Evolutionary conservation across 495 filamentous ascomycete genomes (phyloP).

Genomic region (Niebla homalea): DNA sequence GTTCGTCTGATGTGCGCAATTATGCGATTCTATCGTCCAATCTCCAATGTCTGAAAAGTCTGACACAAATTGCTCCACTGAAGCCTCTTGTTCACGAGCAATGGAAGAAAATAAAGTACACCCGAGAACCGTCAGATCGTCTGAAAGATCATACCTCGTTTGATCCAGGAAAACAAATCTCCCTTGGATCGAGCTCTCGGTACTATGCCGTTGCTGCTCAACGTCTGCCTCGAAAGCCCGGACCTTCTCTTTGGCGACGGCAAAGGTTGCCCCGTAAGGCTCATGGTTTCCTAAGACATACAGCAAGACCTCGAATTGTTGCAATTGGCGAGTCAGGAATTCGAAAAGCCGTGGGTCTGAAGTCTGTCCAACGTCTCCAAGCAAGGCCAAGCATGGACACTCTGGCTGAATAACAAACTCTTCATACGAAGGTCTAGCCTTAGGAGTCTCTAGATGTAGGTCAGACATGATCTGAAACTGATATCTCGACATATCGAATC

Average conservation of each 20-base stretch:
- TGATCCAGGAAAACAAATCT: constrained; percentile 32
- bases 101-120: constrained; percentile 35
- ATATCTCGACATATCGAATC: constrained; percentile 5
- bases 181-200: constrained; percentile 23
- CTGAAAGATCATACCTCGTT: constrained; percentile 23
- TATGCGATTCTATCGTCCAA: constrained; percentile 30
- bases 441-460: constrained; percentile 36
- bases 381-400: constrained; percentile 34
- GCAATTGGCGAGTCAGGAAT: constrained; percentile 29
- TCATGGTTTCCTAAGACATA: constrained; percentile 41
- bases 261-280: neutral
- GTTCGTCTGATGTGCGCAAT: constrained; percentile 22
- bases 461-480: constrained; percentile 38
- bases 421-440: constrained; percentile 23
- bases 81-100: constrained; percentile 14
- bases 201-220: neutral
- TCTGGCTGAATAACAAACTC: constrained; percentile 28
- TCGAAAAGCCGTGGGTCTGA: constrained; percentile 22
- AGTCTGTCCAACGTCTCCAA: constrained; percentile 40
- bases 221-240: neutral
- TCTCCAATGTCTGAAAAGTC: constrained; percentile 31
- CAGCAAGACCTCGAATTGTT: constrained; percentile 27
- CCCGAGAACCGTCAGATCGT: constrained; percentile 28
- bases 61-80: constrained; percentile 23
- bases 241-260: neutral